Percentiles rank a stretch among this genome's conserved stretches.
phyloP scores from a whole-genome alignment of 495 filamentous ascomycete species.

The Filosporella fistucella region DNA sequence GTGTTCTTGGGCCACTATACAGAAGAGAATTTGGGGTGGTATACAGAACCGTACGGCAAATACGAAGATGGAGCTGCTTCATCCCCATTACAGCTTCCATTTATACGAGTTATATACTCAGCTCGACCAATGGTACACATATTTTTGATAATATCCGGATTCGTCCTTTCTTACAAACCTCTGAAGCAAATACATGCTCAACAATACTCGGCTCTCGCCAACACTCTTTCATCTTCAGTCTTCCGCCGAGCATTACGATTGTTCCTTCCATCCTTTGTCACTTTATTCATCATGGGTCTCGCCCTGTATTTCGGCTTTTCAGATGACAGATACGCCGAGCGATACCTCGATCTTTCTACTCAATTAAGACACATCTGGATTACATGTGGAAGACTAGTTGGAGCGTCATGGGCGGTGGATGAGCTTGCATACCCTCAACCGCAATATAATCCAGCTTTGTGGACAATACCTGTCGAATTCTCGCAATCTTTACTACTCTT shows the following conservation, averaged over 20 bases:
- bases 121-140: constrained; percentile 69
- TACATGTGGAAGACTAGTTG: constrained; percentile 44
- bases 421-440: constrained; percentile 44
- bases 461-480: constrained; percentile 73
- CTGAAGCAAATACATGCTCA: constrained; percentile 52
- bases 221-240: constrained; percentile 49
- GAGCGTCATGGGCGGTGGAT: constrained; percentile 40
- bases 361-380: constrained; percentile 27
- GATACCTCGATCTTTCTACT: constrained; percentile 5
- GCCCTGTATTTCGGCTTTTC: constrained; percentile 48
- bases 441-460: constrained; percentile 60
- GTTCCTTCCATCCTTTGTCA: constrained; percentile 55
- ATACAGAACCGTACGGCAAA: constrained; percentile 36
- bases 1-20: constrained; percentile 48
- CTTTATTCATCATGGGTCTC: constrained; percentile 50
- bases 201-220: constrained; percentile 31
- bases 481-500: constrained; percentile 62
- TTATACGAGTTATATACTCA: constrained; percentile 57
- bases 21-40: constrained; percentile 33
- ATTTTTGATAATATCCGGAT: constrained; percentile 72
- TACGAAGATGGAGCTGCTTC: constrained; percentile 39
- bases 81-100: constrained; percentile 56
- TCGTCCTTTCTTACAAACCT: constrained; percentile 62
- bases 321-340: constrained; percentile 31
- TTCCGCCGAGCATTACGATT: constrained; percentile 61